Evolutionary conservation across 179 eudicot genomes (phyloP).

Genomic region (Drosera spatulata): DNA sequence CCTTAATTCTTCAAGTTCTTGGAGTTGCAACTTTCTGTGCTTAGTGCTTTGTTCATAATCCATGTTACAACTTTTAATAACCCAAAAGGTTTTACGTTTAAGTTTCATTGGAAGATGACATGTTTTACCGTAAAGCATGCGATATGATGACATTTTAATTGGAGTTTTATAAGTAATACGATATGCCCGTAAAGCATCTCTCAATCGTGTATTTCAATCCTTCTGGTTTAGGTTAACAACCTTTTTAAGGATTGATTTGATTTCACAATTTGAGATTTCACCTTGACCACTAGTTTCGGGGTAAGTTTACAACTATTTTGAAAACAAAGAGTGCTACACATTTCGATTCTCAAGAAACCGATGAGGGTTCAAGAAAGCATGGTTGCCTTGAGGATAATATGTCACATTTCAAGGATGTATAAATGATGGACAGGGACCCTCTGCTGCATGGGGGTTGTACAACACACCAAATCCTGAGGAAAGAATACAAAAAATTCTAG

Average conservation of each 20-base stretch:
- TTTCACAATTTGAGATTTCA: neutral
- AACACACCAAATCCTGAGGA: too few relatives aligned
- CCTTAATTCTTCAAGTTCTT: neutral
- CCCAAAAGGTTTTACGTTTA: neutral
- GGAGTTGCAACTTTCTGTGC: neutral
- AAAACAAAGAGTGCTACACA: too few relatives aligned
- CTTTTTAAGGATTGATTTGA: neutral
- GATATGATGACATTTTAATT: neutral
- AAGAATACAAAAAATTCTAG: too few relatives aligned
- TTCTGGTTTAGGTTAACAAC: neutral
- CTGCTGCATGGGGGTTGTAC: too few relatives aligned
- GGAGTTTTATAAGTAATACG: neutral
- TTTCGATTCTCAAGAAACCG: too few relatives aligned
- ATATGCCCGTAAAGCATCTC: neutral
- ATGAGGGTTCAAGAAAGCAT: too few relatives aligned
- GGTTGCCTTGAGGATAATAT: too few relatives aligned
- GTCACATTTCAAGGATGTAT: too few relatives aligned
- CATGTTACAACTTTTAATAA: neutral
- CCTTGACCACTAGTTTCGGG: neutral
- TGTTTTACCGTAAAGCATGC: neutral
- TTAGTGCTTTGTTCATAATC: neutral
- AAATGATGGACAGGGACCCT: too few relatives aligned
- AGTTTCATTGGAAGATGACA: neutral
- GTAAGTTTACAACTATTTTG: neutral
- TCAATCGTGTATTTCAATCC: neutral